Evolutionary conservation across 2,329 filamentous ascomycete genomes (phyloP).

Genomic region (Botrytis aclada): DNA sequence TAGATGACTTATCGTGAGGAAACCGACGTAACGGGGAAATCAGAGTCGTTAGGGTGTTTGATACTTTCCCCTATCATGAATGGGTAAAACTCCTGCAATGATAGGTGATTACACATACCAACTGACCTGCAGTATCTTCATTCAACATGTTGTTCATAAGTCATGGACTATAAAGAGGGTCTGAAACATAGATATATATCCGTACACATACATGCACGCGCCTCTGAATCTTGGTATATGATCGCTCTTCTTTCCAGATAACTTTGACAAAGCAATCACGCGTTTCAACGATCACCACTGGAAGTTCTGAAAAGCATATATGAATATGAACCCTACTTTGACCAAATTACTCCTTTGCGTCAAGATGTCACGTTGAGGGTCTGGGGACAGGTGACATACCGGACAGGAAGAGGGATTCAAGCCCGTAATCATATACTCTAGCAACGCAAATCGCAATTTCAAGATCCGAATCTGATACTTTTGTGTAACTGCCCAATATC

Average conservation of each 20-base stretch:
- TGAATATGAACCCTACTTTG: background rate
- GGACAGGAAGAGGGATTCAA: background rate
- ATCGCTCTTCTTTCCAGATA: background rate
- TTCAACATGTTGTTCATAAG: background rate
- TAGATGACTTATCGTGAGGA: background rate
- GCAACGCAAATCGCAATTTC: background rate
- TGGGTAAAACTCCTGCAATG: background rate
- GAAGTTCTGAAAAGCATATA: background rate
- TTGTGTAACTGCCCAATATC: background rate
- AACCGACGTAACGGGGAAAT: background rate
- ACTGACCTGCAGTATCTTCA: background rate
- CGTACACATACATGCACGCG: background rate
- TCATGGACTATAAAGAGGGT: background rate
- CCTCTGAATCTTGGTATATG: background rate
- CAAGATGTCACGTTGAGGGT: background rate
- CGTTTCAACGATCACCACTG: background rate
- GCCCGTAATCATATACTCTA: background rate
- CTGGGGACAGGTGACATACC: background rate
- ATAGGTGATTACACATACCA: background rate
- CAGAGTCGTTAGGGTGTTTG: background rate
- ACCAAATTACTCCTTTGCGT: background rate
- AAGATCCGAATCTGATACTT: background rate
- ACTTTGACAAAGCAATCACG: background rate
- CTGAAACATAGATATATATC: background rate
- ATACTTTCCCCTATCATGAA: background rate